Percentiles rank a stretch among this genome's conserved stretches.
Conservation (phyloP, 192 early-diverging fungal species). For the Coemansia erecta region DNA sequence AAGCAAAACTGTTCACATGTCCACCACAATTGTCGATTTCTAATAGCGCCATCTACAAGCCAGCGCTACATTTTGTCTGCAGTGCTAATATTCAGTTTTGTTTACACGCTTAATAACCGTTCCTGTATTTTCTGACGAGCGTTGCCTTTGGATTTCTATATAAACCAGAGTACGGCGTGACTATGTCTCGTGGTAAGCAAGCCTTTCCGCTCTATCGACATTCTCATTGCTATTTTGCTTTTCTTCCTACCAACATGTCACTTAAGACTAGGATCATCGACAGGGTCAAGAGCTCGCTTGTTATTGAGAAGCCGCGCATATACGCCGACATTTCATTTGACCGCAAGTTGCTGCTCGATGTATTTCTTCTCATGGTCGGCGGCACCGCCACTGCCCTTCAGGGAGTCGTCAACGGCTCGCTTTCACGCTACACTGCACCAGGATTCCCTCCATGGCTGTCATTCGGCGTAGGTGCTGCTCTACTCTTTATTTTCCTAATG, state of each 20-base stretch:
- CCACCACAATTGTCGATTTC: neutral
- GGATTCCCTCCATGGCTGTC: constrained; percentile 35
- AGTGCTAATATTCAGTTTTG: no score
- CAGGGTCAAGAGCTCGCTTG: constrained; percentile 15
- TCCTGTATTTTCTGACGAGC: no score
- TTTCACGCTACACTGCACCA: constrained; percentile 15
- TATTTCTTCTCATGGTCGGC: constrained; percentile 17
- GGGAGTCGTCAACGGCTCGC: constrained; percentile 24
- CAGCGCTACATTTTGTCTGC: neutral
- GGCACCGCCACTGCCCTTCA: constrained; percentile 21
- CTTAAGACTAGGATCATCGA: constrained; percentile 4
- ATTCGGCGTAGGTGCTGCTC: constrained; percentile 17
- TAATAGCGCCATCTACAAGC: neutral
- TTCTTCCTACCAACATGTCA: constrained; percentile 1
- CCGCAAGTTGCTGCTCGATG: constrained; percentile 20
- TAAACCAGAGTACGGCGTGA: no score
- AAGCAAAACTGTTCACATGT: neutral
- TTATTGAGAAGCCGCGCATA: constrained; percentile 29
- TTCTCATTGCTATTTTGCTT: neutral
- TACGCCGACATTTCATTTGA: constrained; percentile 24
- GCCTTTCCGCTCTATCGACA: neutral
- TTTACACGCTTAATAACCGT: no score
- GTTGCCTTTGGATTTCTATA: no score
- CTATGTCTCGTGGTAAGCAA: neutral
- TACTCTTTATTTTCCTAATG: constrained; percentile 29